Evolutionary conservation across 2,329 filamentous ascomycete species (phyloP).

Genomic region (Chlorencoelia australis): DNA sequence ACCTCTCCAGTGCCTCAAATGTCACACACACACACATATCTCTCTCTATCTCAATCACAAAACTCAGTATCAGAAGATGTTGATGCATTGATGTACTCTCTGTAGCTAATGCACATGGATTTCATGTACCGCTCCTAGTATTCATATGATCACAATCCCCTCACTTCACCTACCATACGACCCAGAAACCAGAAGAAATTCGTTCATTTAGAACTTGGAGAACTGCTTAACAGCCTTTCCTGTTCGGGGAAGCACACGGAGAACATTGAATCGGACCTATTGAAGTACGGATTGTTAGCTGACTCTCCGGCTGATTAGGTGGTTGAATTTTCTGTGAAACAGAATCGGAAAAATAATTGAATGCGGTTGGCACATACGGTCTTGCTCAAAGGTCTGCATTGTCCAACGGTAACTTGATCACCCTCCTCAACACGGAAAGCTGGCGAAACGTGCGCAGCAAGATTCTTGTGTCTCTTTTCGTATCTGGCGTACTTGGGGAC

Average conservation of each 20-base stretch:
- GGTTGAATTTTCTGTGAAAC: no score
- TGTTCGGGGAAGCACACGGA: slow-evolving; percentile 94
- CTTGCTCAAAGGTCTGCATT: slow-evolving; percentile 99
- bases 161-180: slow-evolving; percentile 23
- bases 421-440: slow-evolving; percentile 99
- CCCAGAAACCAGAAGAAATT: slow-evolving; percentile 21
- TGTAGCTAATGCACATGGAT: slow-evolving; percentile 25
- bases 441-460: slow-evolving; percentile 95
- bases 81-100: slow-evolving; percentile 23
- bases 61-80: no score
- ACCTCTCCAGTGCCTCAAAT: no score
- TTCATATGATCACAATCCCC: slow-evolving; percentile 24
- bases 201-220: slow-evolving; percentile 79
- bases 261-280: slow-evolving; percentile 98
- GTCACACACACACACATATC: no score
- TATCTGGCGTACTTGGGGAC: slow-evolving; percentile 99
- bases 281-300: no score
- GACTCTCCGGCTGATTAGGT: no score
- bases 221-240: slow-evolving; percentile 97
- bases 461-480: slow-evolving; percentile 99
- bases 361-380: slow-evolving; percentile 65
- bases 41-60: no score
- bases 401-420: slow-evolving; percentile 98
- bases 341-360: no score
- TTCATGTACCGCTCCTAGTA: slow-evolving; percentile 20